Evolutionary conservation across 768 basidiomycete species (phyloP), one percentile per base, ranked within the genome.

Genomic region (Vishniacozyma victoriae): DNA sequence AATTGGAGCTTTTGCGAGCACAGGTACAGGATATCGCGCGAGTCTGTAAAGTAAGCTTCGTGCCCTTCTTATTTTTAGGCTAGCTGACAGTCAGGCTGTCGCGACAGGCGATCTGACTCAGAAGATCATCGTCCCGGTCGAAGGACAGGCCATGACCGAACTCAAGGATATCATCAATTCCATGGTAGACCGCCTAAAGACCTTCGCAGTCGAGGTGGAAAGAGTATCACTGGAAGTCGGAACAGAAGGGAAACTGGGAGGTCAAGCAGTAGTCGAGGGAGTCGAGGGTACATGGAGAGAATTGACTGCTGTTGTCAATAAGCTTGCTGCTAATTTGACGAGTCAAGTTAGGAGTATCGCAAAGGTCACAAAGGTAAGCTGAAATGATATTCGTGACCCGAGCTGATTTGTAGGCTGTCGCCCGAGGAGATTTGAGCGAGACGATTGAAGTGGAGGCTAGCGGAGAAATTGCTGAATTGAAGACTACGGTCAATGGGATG

Each of bases 241-340:
- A 24, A 74, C 70, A 33, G 71, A 80, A 76, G 76, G 76, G 2
- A 87, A 87, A 37, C 75, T 92, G 57, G 89, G 91, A 52, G 89
- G 89, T 45, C 88, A 92, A 65, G 91, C 91, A 9, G 81, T 78
- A 26, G 91, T 93, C 27, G 83, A 86, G 54, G 87, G 87, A 64
- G 89, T 91, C 0, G 86, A 90, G 69, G 91, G 91, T 15, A 90
- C 89, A 6, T 95, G 91, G 91, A 82, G 84, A 16, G 85, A 87
- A 64, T 76, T 95, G 70, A 92, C 89, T 0, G 76, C 84, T 48
- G 87, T 87, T 50, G 90, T 95, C 64, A 95, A 95, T 70, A 70
- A 63, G 26, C 69, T 76, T 46, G 75, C 75, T 16, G 69, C 64
- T 25, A 74, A 73, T 48, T 46, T 76, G 15, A 75, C 73, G 3